Evolutionary conservation across 2,329 filamentous ascomycete genomes (phyloP), one percentile per base, ranked within the genome.

Genomic region (Colletotrichum brevisporum): DNA sequence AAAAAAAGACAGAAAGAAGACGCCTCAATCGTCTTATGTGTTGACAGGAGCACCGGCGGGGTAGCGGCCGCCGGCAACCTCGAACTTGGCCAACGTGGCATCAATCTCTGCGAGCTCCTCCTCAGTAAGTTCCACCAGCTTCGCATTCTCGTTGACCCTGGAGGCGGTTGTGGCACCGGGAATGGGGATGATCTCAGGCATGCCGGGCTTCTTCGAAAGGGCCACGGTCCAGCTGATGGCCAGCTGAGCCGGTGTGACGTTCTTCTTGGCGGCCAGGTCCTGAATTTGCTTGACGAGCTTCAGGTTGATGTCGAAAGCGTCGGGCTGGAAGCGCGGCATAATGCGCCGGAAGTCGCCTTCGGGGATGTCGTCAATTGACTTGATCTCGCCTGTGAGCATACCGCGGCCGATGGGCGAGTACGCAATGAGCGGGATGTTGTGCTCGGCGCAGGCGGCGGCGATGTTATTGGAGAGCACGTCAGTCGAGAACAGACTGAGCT

Each of bases 361-460:
- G 3, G 84, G 84, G 45, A 93, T 79, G 73, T 93, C 91, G 2
- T 86, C 80, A 13, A 71, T 58, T 15, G 80, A 83, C 75, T 84
- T 86, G 78, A 89, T 81, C 70, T 85, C 77, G 6, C 88, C 88
- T 0, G 88, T 88, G 63, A 91, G 77, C 63, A 86, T 26, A 2
- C 86, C 85, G 27, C 87, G 82, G 5, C 92, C 90, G 0, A 94
- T 83, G 1, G 93, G 92, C 52, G 90, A 91, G 79, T 94, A 95
- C 0, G 91, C 91, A 43, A 94, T 80, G 55, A 95, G 81, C 0
- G 91, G 90, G 69, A 95, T 94, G 54, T 84, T 81, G 53, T 92
- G 79, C 76, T 95, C 85, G 0, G 82, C 84, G 74, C 89, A 91
- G 0, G 87, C 84, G 2, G 81, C 82, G 3, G 84, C 83, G 43